These are phyloP conservation scores for Wallacemonas sp. DNA, from an alignment of 208 protist species.

Conservation along the genomic window DNA sequence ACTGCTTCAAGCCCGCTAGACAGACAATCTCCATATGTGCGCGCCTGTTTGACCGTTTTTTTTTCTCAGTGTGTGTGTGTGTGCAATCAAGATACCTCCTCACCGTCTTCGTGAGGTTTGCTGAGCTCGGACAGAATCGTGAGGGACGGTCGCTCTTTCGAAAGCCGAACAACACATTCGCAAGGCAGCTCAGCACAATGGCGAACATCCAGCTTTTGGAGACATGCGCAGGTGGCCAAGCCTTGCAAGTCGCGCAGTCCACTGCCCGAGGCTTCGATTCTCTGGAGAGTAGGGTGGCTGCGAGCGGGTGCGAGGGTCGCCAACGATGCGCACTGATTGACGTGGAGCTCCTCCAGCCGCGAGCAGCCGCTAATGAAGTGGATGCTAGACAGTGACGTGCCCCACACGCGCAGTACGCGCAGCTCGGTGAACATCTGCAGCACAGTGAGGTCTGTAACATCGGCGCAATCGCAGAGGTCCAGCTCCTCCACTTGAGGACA, in stretches of 20 bases:
- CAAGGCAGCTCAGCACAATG: neutral
- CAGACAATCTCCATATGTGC: no score
- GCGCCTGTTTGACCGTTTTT: no score
- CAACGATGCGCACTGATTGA: neutral
- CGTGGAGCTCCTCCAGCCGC: neutral
- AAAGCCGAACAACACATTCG: neutral
- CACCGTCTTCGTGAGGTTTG: no score
- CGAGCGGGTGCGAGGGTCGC: neutral
- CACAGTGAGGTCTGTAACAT: neutral
- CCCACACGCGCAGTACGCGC: neutral
- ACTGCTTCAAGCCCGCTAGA: no score
- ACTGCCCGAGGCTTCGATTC: neutral
- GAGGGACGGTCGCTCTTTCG: neutral
- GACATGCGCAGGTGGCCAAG: neutral
- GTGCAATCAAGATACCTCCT: no score
- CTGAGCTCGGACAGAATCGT: neutral
- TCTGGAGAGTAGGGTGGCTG: neutral
- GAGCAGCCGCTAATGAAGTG: neutral
- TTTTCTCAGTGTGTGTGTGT: no score
- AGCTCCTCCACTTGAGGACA: constrained; percentile 3
- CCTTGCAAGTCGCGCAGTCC: neutral
- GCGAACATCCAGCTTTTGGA: neutral
- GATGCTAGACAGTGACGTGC: neutral
- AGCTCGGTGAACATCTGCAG: neutral
- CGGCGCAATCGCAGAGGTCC: neutral